Conservation (phyloP, 1,284 basidiomycete genomes). For the Cerrena zonata region DNA sequence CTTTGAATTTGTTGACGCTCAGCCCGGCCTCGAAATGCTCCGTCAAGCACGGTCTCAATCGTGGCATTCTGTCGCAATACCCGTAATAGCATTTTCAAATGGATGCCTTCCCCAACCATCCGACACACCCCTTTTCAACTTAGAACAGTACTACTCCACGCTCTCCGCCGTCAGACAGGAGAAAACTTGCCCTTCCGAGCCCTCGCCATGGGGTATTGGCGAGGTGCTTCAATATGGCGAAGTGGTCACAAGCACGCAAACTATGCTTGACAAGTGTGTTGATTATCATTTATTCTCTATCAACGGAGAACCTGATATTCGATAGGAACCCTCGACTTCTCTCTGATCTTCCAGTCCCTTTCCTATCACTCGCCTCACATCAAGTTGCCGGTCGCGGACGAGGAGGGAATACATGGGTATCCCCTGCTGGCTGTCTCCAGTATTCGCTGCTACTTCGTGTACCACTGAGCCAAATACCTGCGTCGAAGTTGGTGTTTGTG, state of each 20-base stretch:
- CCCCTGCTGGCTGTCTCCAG: conserved; percentile 83
- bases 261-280: conserved; percentile 84
- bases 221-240: conserved; percentile 83
- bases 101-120: conserved; percentile 34
- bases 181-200: conserved; percentile 3
- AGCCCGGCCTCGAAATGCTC: conserved; percentile 34
- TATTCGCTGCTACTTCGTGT: conserved; percentile 78
- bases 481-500: conserved; percentile 81
- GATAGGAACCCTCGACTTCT: conserved; percentile 75
- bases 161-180: conserved; percentile 18
- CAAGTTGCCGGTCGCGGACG: conserved; percentile 88
- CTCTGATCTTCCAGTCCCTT: conserved; percentile 63
- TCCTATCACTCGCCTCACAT: conserved; percentile 79
- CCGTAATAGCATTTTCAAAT: conserved; percentile 36
- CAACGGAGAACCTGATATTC: neutral
- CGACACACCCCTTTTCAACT: conserved; percentile 54
- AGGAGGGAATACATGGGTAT: conserved; percentile 89
- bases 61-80: conserved; percentile 30
- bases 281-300: neutral
- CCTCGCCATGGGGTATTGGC: conserved; percentile 54
- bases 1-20: conserved; percentile 51
- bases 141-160: conserved; percentile 42
- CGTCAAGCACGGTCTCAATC: conserved; percentile 24
- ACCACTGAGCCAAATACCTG: conserved; percentile 47
- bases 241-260: conserved; percentile 90